Base-by-base conservation (phyloP, 2,329 filamentous ascomycete species). In the Bipolaris victoriae region DNA sequence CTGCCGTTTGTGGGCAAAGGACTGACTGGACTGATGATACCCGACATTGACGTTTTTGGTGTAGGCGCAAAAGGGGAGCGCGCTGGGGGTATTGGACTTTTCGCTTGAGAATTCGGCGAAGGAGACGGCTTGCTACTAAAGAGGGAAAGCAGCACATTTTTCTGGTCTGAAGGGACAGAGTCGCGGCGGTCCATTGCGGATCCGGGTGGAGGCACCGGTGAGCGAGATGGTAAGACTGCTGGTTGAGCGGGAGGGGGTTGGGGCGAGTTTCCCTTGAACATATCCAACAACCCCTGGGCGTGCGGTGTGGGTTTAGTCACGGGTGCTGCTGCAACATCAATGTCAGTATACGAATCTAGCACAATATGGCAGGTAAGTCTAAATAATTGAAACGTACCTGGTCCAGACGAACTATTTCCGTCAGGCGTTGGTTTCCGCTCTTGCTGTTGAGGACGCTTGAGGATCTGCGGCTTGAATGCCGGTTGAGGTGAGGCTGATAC, bases 1-100 rank as follows among this genome's bases (percentile, higher is more conserved):
- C 65, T 71, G 6, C 65, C 64, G 45, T 68, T 69, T n/a, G 63
- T 61, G 5, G 69, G 73, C 3, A 77, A 56, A 6, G 76, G 76
- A 50, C 72, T 75, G 4, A 78, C 75, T 0, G 76, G 76, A 55
- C 75, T 77, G 26, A 74, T 72, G 16, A 77, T 36, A 18, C 73
- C 73, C n/a, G 75, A 76, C 60, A 73, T 66, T 5, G 60, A 49
- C 9, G 55, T 69, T 49, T 73, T 72, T 1, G 72, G 72, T 18
- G 69, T 71, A 0, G 70, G 70, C 6, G 70, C 67, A 7, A 69
- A 66, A 1, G 71, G 63, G 1, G 58, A 65, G 3, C 63, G 60
- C 5, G 57, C 50, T 26, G 63, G 58, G 10, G 67, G 62, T 1
- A 65, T 29, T 0, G 71, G 67, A 31, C 63, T 67, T n/a, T 62